A percentile compares a stretch with the other conserved stretches of the same genome.
Evolutionary conservation across 129 eudicot species (phyloP).

Genomic region (Dittrichia graveolens): DNA sequence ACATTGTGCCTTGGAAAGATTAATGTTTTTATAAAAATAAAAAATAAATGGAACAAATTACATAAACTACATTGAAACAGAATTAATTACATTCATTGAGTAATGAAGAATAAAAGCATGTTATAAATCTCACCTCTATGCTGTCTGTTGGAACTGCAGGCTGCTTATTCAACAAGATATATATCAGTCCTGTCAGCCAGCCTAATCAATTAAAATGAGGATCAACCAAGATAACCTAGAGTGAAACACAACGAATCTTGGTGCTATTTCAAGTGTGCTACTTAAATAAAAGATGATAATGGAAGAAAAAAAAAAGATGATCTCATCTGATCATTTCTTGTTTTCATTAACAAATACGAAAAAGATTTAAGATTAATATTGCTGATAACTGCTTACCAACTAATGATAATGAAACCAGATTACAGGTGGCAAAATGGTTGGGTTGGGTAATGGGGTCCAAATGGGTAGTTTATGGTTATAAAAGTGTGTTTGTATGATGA

Average conservation of each 20-base stretch:
- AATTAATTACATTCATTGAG: background rate
- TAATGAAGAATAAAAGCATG: constrained; percentile 14
- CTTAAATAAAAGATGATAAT: background rate
- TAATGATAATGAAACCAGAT: constrained; percentile 1
- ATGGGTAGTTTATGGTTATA: background rate
- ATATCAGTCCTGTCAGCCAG: constrained; percentile 68
- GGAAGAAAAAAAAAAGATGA: background rate
- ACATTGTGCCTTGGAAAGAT: background rate
- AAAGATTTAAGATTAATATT: background rate
- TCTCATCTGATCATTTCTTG: background rate
- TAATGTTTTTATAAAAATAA: background rate
- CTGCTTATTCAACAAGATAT: constrained; percentile 71
- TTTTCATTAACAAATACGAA: background rate
- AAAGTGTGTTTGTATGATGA: background rate
- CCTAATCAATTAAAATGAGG: constrained; percentile 52
- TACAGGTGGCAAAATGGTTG: background rate
- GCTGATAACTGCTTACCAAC: background rate
- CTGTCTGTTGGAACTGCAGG: constrained; percentile 49
- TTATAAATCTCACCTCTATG: constrained; percentile 66
- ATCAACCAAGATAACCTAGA: constrained; percentile 32
- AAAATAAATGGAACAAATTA: background rate
- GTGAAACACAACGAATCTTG: constrained; percentile 12
- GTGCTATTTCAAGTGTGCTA: constrained; percentile 15
- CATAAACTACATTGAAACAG: background rate
- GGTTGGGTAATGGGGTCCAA: constrained; percentile 5